A percentile compares a stretch with the other conserved stretches of the same genome.
Conservation (phyloP, 2,329 filamentous ascomycete species). For the Diplodia mutila region DNA sequence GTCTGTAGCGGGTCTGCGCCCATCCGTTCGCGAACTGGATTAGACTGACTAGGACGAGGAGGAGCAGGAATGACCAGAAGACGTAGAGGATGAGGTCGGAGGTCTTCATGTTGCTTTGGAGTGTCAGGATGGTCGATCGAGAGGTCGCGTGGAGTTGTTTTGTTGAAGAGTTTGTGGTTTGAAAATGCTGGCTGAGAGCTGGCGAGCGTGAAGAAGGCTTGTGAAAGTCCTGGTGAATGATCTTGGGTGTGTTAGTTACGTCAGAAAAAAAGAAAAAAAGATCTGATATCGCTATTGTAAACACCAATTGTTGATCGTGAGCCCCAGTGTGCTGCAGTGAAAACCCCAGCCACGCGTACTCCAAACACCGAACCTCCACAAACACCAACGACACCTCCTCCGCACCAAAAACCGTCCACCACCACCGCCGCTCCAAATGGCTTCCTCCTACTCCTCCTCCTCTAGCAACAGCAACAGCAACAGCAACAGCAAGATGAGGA, state of each 20-base stretch:
- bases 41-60: not conserved
- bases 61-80: not conserved
- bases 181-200: not conserved
- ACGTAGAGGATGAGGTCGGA: not conserved
- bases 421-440: not conserved
- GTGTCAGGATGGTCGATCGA: not conserved
- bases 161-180: not conserved
- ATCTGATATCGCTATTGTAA: no score
- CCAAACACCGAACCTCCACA: not conserved
- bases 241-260: no score
- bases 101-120: not conserved
- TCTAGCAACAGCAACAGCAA: no score
- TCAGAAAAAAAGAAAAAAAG: not conserved
- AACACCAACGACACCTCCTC: no score
- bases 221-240: no score
- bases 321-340: no score
- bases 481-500: no score
- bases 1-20: not conserved
- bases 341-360: not conserved
- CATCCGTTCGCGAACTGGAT: not conserved
- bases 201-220: not conserved
- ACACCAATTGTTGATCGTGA: no score
- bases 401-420: no score
- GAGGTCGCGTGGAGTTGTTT: not conserved
- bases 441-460: no score